Evolutionary conservation across 208 protist species (phyloP).

Genomic region (Leishmania mexicana): DNA sequence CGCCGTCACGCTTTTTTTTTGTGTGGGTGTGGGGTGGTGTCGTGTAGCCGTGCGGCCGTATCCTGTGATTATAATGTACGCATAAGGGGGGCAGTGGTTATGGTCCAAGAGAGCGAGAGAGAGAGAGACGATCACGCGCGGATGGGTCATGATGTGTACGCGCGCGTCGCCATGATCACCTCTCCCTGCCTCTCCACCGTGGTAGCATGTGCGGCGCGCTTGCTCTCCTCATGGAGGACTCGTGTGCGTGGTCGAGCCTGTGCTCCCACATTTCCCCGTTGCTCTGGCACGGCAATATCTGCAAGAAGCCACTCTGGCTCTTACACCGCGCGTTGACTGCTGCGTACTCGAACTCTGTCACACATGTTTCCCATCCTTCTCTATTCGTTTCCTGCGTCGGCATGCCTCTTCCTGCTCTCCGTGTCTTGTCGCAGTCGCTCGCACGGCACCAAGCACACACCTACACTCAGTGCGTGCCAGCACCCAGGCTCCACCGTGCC

Average conservation of each 20-base stretch:
- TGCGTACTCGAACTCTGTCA: not conserved
- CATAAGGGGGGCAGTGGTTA: not conserved
- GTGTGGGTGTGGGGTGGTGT: not conserved
- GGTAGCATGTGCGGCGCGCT: not conserved
- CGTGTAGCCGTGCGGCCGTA: too few relatives aligned
- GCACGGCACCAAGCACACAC: not conserved
- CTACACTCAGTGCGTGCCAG: not conserved
- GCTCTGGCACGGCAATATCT: not conserved
- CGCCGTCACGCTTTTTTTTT: not conserved
- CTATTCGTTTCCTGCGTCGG: not conserved
- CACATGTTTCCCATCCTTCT: not conserved
- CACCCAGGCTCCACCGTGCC: not conserved
- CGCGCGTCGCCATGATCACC: not conserved
- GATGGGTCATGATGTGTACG: not conserved
- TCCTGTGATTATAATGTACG: not conserved
- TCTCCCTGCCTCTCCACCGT: not conserved
- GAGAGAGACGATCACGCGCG: not conserved
- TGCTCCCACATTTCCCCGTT: not conserved
- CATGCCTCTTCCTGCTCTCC: not conserved
- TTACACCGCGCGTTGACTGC: not conserved
- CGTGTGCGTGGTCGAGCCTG: not conserved
- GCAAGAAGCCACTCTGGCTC: not conserved
- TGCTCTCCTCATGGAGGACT: not conserved
- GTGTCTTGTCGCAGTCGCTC: slow-evolving; percentile 1
- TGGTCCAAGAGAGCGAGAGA: not conserved